Base-by-base conservation (phyloP, 2,329 filamentous ascomycete genomes). In the Juglanconis sp. region DNA sequence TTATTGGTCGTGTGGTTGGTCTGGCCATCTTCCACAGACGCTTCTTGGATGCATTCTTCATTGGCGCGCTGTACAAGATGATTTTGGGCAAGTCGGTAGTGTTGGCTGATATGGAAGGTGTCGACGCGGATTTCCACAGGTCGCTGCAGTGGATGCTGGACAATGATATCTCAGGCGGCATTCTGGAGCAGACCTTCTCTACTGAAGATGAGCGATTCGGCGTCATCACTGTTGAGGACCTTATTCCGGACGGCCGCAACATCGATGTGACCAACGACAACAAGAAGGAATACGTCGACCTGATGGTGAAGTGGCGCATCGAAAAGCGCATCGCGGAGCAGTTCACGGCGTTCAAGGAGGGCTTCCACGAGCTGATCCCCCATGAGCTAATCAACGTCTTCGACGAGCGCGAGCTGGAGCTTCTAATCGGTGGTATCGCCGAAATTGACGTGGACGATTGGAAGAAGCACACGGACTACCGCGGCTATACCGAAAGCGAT, bases 401-500 rank as follows among this genome's bases (percentile, higher is more conserved):
- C 70, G 95, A 99, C 71, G 95, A 99, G 81, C 90, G 95, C 69
- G 95, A 99, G 76, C 82, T 99, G 52, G 95, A 99, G 77, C 79
- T 99, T 67, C 83, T 99, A 67, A 98, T 99, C 71, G 95, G 95
- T 66, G 95, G 95, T 83, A 99, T 99, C 69, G 95, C 95, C n/a
- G 95, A 99, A 77, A 99, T 99, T 68, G 95, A 99, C 71, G 94
- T 99, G 15, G 95, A 99, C 63, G 95, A 99, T 77, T 99, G 95
- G 95, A 98, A 99, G 89, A 99, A 99, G 82, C 95, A 99, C 78
- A 99, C 95, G 51, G 95, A 99, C 72, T 99, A 99, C 77, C 90
- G 95, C 68, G 95, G 95, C 57, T 99, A 99, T 82, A 97, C 96
- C 9, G 95, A 99, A 77, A 92, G 88, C 60, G 95, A 99, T 69